A percentile compares a stretch with the other conserved stretches of the same genome.
phyloP scores from a whole-genome alignment of 192 early-diverging fungal species.

The Umbelopsis isabellina region DNA sequence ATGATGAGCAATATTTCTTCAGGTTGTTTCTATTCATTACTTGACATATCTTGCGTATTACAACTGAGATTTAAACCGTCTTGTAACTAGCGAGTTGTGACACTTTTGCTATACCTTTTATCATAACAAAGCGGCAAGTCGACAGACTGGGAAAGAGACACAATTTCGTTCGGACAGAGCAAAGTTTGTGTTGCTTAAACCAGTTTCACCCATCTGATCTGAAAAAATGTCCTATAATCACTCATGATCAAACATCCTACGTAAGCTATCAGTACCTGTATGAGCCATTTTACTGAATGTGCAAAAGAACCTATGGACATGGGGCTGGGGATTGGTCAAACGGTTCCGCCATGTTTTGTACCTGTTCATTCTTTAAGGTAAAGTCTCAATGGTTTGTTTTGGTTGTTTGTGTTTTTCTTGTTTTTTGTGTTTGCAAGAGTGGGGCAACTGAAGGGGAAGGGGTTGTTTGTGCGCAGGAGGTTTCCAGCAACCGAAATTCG shows the following conservation, averaged over 20 bases:
- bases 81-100: background rate
- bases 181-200: background rate
- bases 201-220: conserved; percentile 14
- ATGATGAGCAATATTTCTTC: background rate
- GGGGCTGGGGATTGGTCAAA: too few species aligned
- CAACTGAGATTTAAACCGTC: background rate
- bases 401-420: too few species aligned
- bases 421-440: too few species aligned
- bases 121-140: conserved; percentile 7
- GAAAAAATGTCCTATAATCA: background rate
- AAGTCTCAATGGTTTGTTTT: background rate
- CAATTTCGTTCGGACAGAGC: background rate
- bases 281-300: background rate
- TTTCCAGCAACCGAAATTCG: too few species aligned
- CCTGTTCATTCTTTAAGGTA: background rate
- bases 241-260: background rate
- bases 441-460: too few species aligned
- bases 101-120: background rate
- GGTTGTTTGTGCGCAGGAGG: too few species aligned
- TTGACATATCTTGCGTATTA: conserved; percentile 5
- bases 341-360: too few species aligned
- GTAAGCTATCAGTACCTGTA: background rate
- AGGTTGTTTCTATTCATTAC: background rate
- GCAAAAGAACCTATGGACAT: background rate
- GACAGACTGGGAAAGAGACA: conserved; percentile 6